Evolutionary conservation across 139 green algal genomes (phyloP), one percentile per base, ranked within the genome.

Genomic region (Chlamydomonas urium): DNA sequence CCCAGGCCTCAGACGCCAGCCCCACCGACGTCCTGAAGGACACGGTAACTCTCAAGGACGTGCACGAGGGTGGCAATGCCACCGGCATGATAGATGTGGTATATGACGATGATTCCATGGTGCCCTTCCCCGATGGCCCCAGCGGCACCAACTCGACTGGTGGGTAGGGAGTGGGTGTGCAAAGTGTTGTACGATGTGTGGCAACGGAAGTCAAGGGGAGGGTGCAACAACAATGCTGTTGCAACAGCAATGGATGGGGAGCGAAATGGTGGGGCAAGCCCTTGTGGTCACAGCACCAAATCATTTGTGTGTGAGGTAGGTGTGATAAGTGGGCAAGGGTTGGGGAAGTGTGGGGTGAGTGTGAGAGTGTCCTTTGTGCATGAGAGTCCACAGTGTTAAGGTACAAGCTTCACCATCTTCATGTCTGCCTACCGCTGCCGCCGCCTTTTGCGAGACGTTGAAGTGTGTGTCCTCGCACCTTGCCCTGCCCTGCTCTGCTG

Each of bases 21-120:
- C n/a, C n/a, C n/a, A n/a, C 23, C 28, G 37, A 8, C 14, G 24
- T n/a, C 21, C 8, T n/a, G 19, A 31, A 31, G 4, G 17, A 38
- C 6, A 71, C 63, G 4, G 26, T 71, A 4, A 29, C 57, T 5
- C 38, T 71, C 37, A 71, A 71, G 26, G 63, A 71, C 31, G 24
- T 57, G 5, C 63, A 23, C 8, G 6, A 36, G 8, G 63, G 63
- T 33, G 63, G 63, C 23, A 4, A 59, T 5, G 37, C 63, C 5
- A 45, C 63, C 23, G 37, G 14, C 24, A 17, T 71, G 34, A 23
- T 31, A 17, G 14, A 14, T 19, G 24, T 71, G 4, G n/a, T 34
- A 8, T 71, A 58, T 14, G n/a, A 36, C 21, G 38, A 71, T 42
- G 63, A 56, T 71, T 8, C 36, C 10, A 34, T 71, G 5, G 23